Percentiles rank a stretch among this genome's conserved stretches.
Conservation (phyloP, 176 grass and related monocot species). For the Oryza glumipatula region DNA sequence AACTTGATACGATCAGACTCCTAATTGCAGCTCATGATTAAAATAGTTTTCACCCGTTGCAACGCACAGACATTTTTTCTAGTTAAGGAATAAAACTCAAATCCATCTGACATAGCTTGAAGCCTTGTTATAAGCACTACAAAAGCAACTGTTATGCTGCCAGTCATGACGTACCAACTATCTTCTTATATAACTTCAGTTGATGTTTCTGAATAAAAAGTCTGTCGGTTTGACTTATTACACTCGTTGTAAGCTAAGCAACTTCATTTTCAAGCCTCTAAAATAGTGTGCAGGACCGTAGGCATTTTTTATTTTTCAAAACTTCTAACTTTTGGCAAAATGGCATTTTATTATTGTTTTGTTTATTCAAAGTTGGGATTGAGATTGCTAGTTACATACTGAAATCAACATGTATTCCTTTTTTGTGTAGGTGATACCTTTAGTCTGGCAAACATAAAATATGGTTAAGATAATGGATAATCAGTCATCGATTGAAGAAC, state of each 20-base stretch:
- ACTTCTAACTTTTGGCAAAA: neutral
- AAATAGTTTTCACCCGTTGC: too few species aligned
- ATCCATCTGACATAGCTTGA: neutral
- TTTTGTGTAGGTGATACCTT: constrained; percentile 39
- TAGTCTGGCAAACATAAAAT: constrained; percentile 2
- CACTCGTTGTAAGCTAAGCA: neutral
- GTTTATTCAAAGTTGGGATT: neutral
- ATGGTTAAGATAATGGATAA: constrained; percentile 62
- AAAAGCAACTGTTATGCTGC: neutral
- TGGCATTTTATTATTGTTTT: neutral
- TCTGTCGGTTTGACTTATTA: constrained; percentile 8
- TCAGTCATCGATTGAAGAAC: constrained; percentile 43
- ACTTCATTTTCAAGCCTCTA: neutral
- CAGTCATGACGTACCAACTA: neutral
- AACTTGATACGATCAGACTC: too few species aligned
- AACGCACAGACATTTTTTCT: too few species aligned
- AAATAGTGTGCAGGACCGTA: neutral
- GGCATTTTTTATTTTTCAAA: neutral
- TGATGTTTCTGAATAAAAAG: neutral
- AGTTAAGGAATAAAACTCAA: neutral
- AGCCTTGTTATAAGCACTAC: neutral
- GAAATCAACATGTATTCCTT: constrained; percentile 13
- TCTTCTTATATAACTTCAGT: neutral
- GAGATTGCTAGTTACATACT: neutral
- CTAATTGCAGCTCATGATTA: too few species aligned